These are phyloP conservation scores for Cordyceps javanica DNA, from an alignment of 2,329 filamentous ascomycete species.

Conservation along the genomic window DNA sequence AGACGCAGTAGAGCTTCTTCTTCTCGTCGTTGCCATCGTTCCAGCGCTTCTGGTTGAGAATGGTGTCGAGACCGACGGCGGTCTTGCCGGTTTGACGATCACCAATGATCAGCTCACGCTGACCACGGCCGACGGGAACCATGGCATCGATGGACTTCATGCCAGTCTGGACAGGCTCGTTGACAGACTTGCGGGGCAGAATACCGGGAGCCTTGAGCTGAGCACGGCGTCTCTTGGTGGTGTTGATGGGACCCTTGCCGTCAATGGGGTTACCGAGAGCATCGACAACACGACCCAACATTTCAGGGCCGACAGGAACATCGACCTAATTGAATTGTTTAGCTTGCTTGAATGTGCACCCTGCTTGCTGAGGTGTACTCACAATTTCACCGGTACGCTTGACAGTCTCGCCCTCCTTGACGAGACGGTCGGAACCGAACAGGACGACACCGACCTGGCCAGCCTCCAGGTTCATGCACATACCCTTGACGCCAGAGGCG, in stretches of 20 bases:
- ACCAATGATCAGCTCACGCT: conserved; percentile 99
- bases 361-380: conserved; percentile 36
- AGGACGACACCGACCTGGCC: conserved; percentile 99
- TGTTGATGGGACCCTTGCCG: conserved; percentile 95
- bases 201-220: conserved; percentile 99
- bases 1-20: conserved; percentile 99
- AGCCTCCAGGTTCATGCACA: conserved; percentile 99
- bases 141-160: conserved; percentile 99
- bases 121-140: conserved; percentile 99
- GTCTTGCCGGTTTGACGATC: conserved; percentile 99
- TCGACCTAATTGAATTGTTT: conserved; percentile 62
- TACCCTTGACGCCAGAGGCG: conserved; percentile 99
- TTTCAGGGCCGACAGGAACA: conserved; percentile 84
- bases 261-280: conserved; percentile 99
- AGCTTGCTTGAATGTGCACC: conserved; percentile 3
- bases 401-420: conserved; percentile 98
- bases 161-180: conserved; percentile 98
- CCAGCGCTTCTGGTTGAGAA: conserved; percentile 99
- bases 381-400: conserved; percentile 99
- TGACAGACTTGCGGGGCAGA: conserved; percentile 93
- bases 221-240: conserved; percentile 87
- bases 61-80: conserved; percentile 93
- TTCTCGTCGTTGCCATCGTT: conserved; percentile 79
- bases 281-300: conserved; percentile 97
- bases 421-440: conserved; percentile 99